Evolutionary conservation across 2,329 filamentous ascomycete genomes (phyloP).

Genomic region (Colletotrichum spinosum): DNA sequence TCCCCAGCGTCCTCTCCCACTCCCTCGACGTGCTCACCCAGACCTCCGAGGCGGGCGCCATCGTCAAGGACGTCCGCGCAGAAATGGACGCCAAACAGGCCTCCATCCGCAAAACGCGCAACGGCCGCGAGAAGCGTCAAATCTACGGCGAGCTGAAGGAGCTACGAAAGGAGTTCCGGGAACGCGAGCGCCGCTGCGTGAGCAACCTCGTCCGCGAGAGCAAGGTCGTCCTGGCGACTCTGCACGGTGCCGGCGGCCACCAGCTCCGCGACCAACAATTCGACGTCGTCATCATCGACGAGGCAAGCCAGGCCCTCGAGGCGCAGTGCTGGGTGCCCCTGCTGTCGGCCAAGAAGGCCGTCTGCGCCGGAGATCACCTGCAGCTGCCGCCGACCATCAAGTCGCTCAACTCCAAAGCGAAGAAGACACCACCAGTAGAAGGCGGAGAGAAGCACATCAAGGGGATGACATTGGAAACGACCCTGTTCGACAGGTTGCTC

Average conservation of each 20-base stretch:
- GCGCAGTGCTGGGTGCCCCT: constrained; percentile 97
- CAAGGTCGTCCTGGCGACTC: constrained; percentile 89
- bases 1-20: constrained; percentile 89
- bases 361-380: constrained; percentile 93
- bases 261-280: constrained; percentile 85
- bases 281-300: constrained; percentile 95
- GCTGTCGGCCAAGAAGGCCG: constrained; percentile 81
- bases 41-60: constrained; percentile 88
- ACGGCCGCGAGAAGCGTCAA: constrained; percentile 79
- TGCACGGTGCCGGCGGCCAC: constrained; percentile 90
- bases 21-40: constrained; percentile 92
- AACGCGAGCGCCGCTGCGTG: constrained; percentile 86
- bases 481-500: constrained; percentile 90
- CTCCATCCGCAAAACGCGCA: constrained; percentile 87
- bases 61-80: constrained; percentile 88
- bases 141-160: constrained; percentile 90
- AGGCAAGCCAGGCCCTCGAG: constrained; percentile 94
- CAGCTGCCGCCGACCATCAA: constrained; percentile 97
- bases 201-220: constrained; percentile 79
- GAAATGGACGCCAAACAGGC: constrained; percentile 96
- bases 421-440: constrained; percentile 44
- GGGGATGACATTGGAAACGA: constrained; percentile 81
- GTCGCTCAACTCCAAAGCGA: constrained; percentile 69
- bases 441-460: constrained; percentile 55
- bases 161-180: constrained; percentile 87